Evolutionary conservation across 495 filamentous ascomycete genomes (phyloP).

Genomic region (Trichoderma orchidacearum): DNA sequence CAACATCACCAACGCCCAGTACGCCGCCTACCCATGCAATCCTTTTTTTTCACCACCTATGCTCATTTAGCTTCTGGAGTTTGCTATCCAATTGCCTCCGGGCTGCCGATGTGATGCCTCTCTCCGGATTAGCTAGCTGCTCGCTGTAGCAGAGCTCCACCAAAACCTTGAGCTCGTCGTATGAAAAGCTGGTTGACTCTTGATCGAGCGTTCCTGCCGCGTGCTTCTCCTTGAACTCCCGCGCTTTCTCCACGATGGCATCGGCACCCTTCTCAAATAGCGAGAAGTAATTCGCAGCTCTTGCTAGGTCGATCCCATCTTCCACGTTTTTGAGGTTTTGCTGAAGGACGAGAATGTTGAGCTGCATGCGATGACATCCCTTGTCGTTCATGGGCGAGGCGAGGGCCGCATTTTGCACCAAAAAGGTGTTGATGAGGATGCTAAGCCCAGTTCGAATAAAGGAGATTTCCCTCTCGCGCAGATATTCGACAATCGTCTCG

Average conservation of each 20-base stretch:
- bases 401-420: slow-evolving; percentile 25
- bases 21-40: not conserved
- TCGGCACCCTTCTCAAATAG: slow-evolving; percentile 70
- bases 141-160: slow-evolving; percentile 82
- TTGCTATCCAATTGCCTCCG: slow-evolving; percentile 66
- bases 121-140: slow-evolving; percentile 51
- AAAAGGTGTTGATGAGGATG: slow-evolving; percentile 26
- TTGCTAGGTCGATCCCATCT: slow-evolving; percentile 50
- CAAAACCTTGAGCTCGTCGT: slow-evolving; percentile 73
- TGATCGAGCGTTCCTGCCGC: slow-evolving; percentile 15
- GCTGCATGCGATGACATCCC: slow-evolving; percentile 67
- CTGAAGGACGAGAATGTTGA: slow-evolving; percentile 87
- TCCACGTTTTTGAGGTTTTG: slow-evolving; percentile 92
- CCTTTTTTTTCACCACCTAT: slow-evolving; percentile 51
- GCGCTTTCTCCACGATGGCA: slow-evolving; percentile 48
- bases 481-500: slow-evolving; percentile 56
- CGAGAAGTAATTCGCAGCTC: slow-evolving; percentile 63
- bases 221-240: slow-evolving; percentile 28
- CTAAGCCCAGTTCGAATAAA: slow-evolving; percentile 66
- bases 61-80: slow-evolving; percentile 61
- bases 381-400: slow-evolving; percentile 36
- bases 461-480: slow-evolving; percentile 47
- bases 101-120: slow-evolving; percentile 59
- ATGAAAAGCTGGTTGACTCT: slow-evolving; percentile 44
- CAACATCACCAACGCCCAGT: not conserved